Percentiles rank a stretch among this genome's conserved stretches.
These are phyloP conservation scores for Yarrowia sp. DNA, from an alignment of 805 yeast species.

Conservation along the genomic window DNA sequence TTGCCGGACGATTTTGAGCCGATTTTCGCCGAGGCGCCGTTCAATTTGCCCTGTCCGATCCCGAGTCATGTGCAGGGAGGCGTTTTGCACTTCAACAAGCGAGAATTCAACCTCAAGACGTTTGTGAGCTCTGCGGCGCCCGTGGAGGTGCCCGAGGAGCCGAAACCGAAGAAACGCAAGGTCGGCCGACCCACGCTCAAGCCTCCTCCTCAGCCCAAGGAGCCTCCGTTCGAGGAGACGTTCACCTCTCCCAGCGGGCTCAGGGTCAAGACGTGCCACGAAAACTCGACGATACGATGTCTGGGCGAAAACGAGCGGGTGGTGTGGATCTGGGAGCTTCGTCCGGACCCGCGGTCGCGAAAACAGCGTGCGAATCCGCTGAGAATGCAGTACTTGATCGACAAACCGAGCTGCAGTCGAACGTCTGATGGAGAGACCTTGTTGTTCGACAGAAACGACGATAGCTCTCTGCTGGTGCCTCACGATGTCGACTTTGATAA, in stretches of 20 bases:
- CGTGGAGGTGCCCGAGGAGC: neutral
- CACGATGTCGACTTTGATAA: neutral
- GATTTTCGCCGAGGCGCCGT: neutral
- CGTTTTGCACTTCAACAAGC: neutral
- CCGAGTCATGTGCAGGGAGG: neutral
- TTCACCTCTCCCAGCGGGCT: conserved; percentile 3
- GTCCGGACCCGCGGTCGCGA: conserved; percentile 1
- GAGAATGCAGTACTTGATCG: conserved; percentile 14
- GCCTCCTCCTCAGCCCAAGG: neutral
- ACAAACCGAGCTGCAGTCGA: conserved; percentile 5
- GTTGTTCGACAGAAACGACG: conserved; percentile 7
- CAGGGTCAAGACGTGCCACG: neutral
- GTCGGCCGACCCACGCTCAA: neutral
- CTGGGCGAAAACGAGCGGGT: conserved; percentile 29
- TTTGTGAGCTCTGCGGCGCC: neutral
- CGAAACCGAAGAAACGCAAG: conserved; percentile 19
- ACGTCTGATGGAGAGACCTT: neutral
- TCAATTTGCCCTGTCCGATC: neutral
- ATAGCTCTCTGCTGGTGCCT: neutral
- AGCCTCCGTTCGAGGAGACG: neutral
- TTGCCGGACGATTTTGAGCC: conserved; percentile 11
- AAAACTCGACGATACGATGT: conserved; percentile 2
- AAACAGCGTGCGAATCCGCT: neutral
- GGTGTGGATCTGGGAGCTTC: conserved; percentile 21
- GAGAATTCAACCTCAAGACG: conserved; percentile 9